Evolutionary conservation across 306 rosid genomes (phyloP).

Genomic region (Citrullus colocynthis): DNA sequence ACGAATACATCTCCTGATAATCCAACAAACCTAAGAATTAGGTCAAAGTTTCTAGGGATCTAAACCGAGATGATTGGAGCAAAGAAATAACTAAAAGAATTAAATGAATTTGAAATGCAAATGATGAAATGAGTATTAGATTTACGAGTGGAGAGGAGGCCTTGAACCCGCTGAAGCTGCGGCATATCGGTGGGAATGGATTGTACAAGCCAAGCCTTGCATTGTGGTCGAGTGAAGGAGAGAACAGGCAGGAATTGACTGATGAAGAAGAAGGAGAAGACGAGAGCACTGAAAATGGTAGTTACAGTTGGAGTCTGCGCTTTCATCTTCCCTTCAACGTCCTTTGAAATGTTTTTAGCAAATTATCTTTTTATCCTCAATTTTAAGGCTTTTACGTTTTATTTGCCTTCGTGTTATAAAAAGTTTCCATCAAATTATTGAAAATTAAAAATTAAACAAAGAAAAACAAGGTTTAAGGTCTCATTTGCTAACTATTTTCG

Average conservation of each 20-base stretch:
- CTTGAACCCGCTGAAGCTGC: constrained; percentile 42
- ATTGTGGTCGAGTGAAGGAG: constrained; percentile 16
- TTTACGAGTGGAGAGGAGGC: constrained; percentile 64
- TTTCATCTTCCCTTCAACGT: constrained; percentile 8
- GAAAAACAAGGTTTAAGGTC: too few species aligned
- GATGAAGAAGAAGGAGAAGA: constrained; percentile 11
- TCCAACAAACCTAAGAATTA: background rate
- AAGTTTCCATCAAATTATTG: too few species aligned
- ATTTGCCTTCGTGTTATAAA: too few species aligned
- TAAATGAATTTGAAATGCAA: background rate
- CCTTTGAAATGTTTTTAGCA: too few species aligned
- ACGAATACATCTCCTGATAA: constrained; percentile 64
- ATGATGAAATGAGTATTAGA: background rate
- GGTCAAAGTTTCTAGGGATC: background rate
- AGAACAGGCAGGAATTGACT: constrained; percentile 16
- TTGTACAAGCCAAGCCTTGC: constrained; percentile 88
- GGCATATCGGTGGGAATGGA: constrained; percentile 89
- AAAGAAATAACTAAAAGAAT: background rate
- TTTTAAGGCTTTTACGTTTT: too few species aligned
- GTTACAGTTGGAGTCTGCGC: background rate
- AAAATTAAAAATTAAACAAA: too few species aligned
- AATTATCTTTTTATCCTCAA: too few species aligned
- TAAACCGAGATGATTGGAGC: background rate
- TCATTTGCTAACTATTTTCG: too few species aligned
- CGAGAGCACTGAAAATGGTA: constrained; percentile 4